A percentile compares a stretch with the other conserved stretches of the same genome.
phyloP scores from a whole-genome alignment of 345 rosid genomes.

The Populus nigra region DNA sequence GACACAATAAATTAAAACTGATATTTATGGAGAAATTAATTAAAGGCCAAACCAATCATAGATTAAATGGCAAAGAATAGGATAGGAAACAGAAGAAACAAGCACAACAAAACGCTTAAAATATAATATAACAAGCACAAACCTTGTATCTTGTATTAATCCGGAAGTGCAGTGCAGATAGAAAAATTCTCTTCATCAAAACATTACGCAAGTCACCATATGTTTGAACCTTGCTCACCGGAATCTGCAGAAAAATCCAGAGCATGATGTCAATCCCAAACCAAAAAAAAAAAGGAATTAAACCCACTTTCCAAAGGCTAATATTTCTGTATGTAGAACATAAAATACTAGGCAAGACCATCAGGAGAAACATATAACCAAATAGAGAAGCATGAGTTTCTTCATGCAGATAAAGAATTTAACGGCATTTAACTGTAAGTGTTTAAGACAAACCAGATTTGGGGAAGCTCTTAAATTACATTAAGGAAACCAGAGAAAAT shows the following conservation, averaged over 20 bases:
- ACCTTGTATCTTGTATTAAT: slow-evolving; percentile 99
- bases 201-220: slow-evolving; percentile 90
- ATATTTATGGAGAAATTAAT: neutral
- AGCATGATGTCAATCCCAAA: neutral
- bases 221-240: slow-evolving; percentile 80
- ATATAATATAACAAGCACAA: slow-evolving; percentile 7
- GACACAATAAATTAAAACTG: neutral
- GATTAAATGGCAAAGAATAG: slow-evolving; percentile 1
- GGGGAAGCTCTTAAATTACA: neutral
- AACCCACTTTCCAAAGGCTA: neutral
- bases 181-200: slow-evolving; percentile 96
- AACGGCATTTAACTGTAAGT: neutral
- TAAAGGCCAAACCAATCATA: neutral
- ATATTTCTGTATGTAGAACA: neutral
- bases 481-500: neutral
- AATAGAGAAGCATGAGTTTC: too few relatives aligned
- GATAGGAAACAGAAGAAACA: neutral
- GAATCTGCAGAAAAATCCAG: slow-evolving; percentile 63
- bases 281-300: neutral
- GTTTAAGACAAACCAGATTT: neutral
- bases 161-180: slow-evolving; percentile 96
- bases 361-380: neutral
- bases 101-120: neutral
- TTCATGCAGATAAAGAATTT: neutral
- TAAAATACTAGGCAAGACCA: neutral